phyloP scores from a whole-genome alignment of 2,329 filamentous ascomycete species.

The Paracoccidioides brasiliensis region DNA sequence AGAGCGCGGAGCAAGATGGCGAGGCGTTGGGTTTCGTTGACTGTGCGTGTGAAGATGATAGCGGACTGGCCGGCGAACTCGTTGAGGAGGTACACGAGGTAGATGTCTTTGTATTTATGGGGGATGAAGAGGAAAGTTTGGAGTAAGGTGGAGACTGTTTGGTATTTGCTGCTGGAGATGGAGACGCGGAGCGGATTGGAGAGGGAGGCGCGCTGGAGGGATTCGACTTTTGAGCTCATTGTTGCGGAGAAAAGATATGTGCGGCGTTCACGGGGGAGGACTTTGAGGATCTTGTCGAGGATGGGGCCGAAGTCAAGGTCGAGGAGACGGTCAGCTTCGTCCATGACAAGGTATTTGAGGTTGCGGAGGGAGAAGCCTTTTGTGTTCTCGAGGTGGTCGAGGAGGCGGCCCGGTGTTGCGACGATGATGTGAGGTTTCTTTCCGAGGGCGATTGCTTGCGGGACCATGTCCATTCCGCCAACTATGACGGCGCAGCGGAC shows the following conservation, averaged over 20 bases:
- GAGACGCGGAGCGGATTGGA: conserved; percentile 72
- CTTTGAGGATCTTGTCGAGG: conserved; percentile 85
- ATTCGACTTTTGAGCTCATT: conserved; percentile 87
- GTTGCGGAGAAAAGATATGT: conserved; percentile 93
- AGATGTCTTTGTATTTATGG: conserved; percentile 76
- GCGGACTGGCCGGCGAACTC: conserved; percentile 74
- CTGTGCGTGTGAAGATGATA: conserved; percentile 85
- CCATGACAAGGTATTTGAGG: conserved; percentile 84
- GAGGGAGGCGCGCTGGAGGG: conserved; percentile 76
- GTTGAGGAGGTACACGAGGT: conserved; percentile 74
- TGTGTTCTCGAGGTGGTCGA: conserved; percentile 92
- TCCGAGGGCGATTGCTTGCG: conserved; percentile 79
- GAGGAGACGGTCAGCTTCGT: conserved; percentile 81
- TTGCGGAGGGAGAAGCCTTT: conserved; percentile 80
- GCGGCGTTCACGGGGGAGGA: conserved; percentile 60
- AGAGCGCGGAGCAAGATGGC: conserved; percentile 71
- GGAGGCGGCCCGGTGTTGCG: conserved; percentile 73
- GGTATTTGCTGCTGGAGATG: conserved; percentile 71
- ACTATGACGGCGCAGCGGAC: conserved; percentile 77
- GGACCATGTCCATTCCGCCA: conserved; percentile 90
- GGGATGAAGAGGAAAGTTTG: conserved; percentile 82
- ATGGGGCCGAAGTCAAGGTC: conserved; percentile 91
- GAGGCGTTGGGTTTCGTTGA: conserved; percentile 78
- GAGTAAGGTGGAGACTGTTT: conserved; percentile 78
- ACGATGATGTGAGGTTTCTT: conserved; percentile 93